Conservation (phyloP, 2,329 filamentous ascomycete genomes). For the Colletotrichum endophyticum region DNA sequence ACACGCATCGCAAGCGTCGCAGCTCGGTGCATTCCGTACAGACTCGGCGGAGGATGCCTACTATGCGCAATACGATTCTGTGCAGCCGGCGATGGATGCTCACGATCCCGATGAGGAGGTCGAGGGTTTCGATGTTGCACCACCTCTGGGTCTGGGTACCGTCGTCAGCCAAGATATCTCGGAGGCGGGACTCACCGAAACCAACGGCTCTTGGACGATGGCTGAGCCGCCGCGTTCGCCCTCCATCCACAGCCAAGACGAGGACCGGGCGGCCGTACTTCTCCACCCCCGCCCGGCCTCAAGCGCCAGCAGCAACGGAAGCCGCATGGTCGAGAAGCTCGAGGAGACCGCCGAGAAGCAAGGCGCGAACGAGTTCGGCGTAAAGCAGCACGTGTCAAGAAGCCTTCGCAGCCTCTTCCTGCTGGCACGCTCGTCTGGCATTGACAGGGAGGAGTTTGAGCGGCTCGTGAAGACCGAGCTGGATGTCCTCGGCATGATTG, state of each 20-base stretch:
- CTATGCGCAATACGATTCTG: slow-evolving; percentile 76
- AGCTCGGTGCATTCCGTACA: slow-evolving; percentile 25
- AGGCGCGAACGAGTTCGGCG: slow-evolving; percentile 71
- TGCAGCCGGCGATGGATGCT: slow-evolving; percentile 81
- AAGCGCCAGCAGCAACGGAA: slow-evolving; percentile 61
- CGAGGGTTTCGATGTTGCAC: slow-evolving; percentile 33
- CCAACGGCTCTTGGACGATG: slow-evolving; percentile 46
- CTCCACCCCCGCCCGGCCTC: slow-evolving; percentile 64
- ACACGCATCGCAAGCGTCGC: slow-evolving; percentile 26
- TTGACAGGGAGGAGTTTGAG: slow-evolving; percentile 78
- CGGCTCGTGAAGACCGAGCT: slow-evolving; percentile 73
- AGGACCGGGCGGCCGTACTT: slow-evolving; percentile 40
- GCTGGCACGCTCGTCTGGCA: slow-evolving; percentile 72
- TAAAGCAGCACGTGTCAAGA: slow-evolving; percentile 80
- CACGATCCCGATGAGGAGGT: slow-evolving; percentile 79
- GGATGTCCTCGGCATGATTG: slow-evolving; percentile 72
- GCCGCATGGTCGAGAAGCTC: slow-evolving; percentile 64
- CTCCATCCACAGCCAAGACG: slow-evolving; percentile 34
- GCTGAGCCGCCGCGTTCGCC: slow-evolving; percentile 47
- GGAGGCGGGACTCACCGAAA: slow-evolving; percentile 37
- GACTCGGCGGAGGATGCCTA: slow-evolving; percentile 70
- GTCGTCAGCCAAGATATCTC: slow-evolving; percentile 23
- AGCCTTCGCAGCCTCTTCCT: slow-evolving; percentile 79
- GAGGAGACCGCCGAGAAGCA: slow-evolving; percentile 61
- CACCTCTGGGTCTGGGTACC: slow-evolving; percentile 34